Evolutionary conservation across 2,329 filamentous ascomycete species (phyloP).

Genomic region (Exophiala oligosperma): DNA sequence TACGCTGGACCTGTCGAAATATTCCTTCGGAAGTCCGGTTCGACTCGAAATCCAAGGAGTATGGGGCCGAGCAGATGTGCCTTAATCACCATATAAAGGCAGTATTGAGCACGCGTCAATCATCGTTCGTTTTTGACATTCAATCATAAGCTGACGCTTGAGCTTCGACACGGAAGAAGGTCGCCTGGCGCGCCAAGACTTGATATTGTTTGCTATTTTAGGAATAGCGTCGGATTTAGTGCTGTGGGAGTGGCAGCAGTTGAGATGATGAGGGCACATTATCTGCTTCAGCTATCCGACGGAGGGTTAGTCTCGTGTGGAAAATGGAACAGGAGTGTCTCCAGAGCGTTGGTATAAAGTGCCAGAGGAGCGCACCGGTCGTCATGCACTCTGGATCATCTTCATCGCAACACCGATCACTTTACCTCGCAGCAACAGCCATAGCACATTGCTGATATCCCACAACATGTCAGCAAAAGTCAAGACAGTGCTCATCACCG

Average conservation of each 20-base stretch:
- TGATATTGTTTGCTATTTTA: constrained; percentile 6
- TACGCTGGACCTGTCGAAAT: too few species aligned
- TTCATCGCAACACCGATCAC: neutral
- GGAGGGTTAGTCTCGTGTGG: neutral
- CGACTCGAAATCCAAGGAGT: neutral
- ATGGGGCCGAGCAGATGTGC: too few species aligned
- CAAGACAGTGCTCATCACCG: constrained; percentile 24
- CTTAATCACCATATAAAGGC: too few species aligned
- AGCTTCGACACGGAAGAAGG: too few species aligned
- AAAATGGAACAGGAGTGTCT: too few species aligned
- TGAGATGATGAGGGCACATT: neutral
- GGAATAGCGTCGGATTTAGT: neutral
- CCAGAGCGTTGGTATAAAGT: neutral
- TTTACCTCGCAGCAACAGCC: too few species aligned
- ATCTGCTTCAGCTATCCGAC: neutral
- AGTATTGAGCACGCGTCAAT: neutral
- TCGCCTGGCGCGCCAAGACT: constrained; percentile 3
- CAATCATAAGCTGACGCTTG: too few species aligned
- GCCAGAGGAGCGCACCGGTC: too few species aligned
- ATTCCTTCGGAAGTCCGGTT: too few species aligned
- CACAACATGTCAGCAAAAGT: constrained; percentile 10
- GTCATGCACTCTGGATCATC: neutral
- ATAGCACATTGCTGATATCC: too few species aligned
- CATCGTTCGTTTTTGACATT: too few species aligned
- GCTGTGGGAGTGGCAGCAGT: too few species aligned